Percentiles rank a stretch among this genome's conserved stretches.
phyloP scores from a whole-genome alignment of 768 basidiomycete species.

The Pleurotus giganteus region DNA sequence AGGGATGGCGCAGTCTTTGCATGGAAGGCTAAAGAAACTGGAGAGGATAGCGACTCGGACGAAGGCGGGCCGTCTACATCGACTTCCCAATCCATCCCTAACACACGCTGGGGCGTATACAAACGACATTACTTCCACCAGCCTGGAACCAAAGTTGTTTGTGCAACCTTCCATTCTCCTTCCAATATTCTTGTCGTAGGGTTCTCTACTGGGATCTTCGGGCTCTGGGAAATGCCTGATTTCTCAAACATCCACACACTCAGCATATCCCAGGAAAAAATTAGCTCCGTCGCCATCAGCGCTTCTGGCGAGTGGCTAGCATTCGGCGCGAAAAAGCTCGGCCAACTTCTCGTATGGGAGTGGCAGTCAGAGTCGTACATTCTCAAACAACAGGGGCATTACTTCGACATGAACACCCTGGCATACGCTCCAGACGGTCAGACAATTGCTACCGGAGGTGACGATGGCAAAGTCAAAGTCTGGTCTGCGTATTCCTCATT shows the following conservation, averaged over 20 bases:
- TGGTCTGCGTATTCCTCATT: slow-evolving; percentile 97
- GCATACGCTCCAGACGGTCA: slow-evolving; percentile 92
- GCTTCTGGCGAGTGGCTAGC: slow-evolving; percentile 97
- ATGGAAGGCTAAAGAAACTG: slow-evolving; percentile 79
- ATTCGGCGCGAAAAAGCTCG: slow-evolving; percentile 91
- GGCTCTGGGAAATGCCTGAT: slow-evolving; percentile 93
- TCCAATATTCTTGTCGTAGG: slow-evolving; percentile 90
- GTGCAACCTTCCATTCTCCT: slow-evolving; percentile 79
- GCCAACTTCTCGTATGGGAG: slow-evolving; percentile 98
- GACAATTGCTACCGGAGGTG: slow-evolving; percentile 93
- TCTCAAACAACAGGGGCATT: slow-evolving; percentile 97
- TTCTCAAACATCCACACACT: slow-evolving; percentile 95
- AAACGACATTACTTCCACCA: slow-evolving; percentile 92
- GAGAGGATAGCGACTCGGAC: slow-evolving; percentile 49
- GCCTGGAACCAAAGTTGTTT: slow-evolving; percentile 82
- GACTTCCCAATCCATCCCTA: slow-evolving; percentile 48
- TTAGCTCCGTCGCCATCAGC: slow-evolving; percentile 91
- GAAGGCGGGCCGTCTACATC: slow-evolving; percentile 48
- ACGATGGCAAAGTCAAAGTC: slow-evolving; percentile 97
- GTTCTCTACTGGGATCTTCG: slow-evolving; percentile 95
- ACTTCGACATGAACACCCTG: slow-evolving; percentile 96
- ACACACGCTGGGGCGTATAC: slow-evolving; percentile 90
- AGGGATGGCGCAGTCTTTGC: slow-evolving; percentile 95
- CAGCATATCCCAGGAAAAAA: slow-evolving; percentile 97
- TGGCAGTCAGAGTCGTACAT: slow-evolving; percentile 99